Evolutionary conservation across 139 green algal genomes (phyloP), one percentile per base, ranked within the genome.

Genomic region (Auxenochlorella pyrenoidosa): DNA sequence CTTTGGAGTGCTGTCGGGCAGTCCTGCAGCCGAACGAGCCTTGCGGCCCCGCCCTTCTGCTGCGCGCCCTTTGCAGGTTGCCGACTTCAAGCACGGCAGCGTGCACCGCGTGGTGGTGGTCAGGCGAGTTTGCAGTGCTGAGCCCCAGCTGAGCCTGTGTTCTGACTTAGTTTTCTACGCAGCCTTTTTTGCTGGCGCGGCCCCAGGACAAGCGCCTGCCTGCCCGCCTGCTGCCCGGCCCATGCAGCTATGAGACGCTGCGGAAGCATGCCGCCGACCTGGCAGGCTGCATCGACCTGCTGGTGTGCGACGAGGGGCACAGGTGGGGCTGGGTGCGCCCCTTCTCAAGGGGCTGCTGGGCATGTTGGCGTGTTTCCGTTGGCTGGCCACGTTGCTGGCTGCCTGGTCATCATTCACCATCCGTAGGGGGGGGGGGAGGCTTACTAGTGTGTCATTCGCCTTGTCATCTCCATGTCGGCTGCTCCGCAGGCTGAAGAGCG

Each of bases 281-380:
- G 47, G 78, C 59, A 13, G 92, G 94, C 6, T 59, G 30, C 41
- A 92, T 89, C 44, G 95, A 96, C 87, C 87, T 98, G 75, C 89
- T 97, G 71, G 92, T 98, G 36, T 97, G 94, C 88, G 96, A 98
- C 83, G 96, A 98, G 84, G 96, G 93, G 10, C 96, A 98, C 90
- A 86, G 89, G 86, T 90, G 38, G 58, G 66, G 15, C 54, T 26
- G 54, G 2, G 6, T 12, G 12, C 12, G n/a, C 47, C 12, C 47
- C 47, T 12, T 58, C 12, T 58, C n/a, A n/a, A n/a, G n/a, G n/a
- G n/a, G n/a, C n/a, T n/a, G n/a, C n/a, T n/a, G n/a, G n/a, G n/a
- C n/a, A n/a, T n/a, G n/a, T n/a, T n/a, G n/a, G n/a, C n/a, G n/a
- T n/a, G n/a, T n/a, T n/a, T n/a, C n/a, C n/a, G n/a, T n/a, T n/a